Evolutionary conservation across 176 grass and related monocot species (phyloP).

Genomic region (Cenchrus fungigraminus): DNA sequence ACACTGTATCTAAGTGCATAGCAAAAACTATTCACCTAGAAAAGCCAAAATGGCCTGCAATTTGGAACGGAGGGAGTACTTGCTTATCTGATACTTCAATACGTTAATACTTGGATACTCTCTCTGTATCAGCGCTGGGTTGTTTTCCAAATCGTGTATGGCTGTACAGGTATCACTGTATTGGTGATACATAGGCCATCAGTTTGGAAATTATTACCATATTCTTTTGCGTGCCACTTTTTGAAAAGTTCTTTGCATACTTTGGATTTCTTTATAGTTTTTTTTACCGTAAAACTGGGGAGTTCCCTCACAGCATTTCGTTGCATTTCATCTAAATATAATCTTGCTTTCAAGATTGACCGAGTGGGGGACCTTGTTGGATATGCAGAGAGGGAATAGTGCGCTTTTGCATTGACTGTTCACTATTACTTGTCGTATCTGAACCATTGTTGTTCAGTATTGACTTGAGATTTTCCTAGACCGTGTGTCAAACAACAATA

Average conservation of each 20-base stretch:
- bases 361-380: slow-evolving; percentile 9
- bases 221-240: background rate
- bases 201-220: slow-evolving; percentile 2
- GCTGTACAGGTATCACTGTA: no score
- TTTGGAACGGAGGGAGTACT: no score
- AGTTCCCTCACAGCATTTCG: no score
- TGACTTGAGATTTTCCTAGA: background rate
- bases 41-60: no score
- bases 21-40: no score
- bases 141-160: no score
- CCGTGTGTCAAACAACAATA: background rate
- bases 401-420: slow-evolving; percentile 11
- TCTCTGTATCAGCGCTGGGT: no score
- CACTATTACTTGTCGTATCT: slow-evolving; percentile 34
- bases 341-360: slow-evolving; percentile 38
- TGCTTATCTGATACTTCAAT: no score
- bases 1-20: no score
- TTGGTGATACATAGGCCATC: background rate
- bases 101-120: no score
- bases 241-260: background rate
- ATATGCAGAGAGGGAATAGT: slow-evolving; percentile 1
- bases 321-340: slow-evolving; percentile 4
- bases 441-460: background rate
- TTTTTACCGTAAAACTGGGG: no score
- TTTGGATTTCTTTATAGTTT: background rate